A percentile compares a stretch with the other conserved stretches of the same genome.
phyloP scores from a whole-genome alignment of 257 asterid species.

The Ajuga chamaepitys region DNA sequence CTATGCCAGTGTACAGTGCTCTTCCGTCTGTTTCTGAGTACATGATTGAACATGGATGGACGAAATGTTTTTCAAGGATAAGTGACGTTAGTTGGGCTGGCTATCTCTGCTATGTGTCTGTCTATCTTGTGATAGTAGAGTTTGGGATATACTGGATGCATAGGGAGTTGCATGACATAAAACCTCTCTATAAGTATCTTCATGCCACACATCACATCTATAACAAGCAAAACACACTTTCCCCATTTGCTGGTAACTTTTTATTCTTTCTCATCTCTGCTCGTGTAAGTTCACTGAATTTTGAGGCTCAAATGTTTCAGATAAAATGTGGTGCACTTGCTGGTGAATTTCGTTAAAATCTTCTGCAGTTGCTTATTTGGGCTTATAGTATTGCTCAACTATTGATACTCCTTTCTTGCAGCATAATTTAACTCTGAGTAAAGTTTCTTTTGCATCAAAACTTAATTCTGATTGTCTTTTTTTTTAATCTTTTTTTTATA shows the following conservation, averaged over 20 bases:
- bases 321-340: background rate
- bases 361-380: too few relatives aligned
- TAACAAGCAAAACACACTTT: constrained; percentile 96
- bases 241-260: constrained; percentile 91
- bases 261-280: constrained; percentile 8
- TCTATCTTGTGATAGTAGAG: constrained; percentile 76
- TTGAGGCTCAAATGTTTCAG: background rate
- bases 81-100: constrained; percentile 56
- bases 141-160: constrained; percentile 99
- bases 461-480: background rate
- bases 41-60: constrained; percentile 92
- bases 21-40: constrained; percentile 84
- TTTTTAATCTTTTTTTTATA: background rate
- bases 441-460: background rate
- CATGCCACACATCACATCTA: constrained; percentile 95
- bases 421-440: background rate
- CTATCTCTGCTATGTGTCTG: constrained; percentile 36
- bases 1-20: constrained; percentile 85
- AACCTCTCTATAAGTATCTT: constrained; percentile 91
- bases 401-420: background rate
- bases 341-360: background rate
- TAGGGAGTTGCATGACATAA: constrained; percentile 88
- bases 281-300: background rate
- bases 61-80: constrained; percentile 69
- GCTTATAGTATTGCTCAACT: too few relatives aligned